phyloP scores from a whole-genome alignment of 495 filamentous ascomycete genomes.

The Aspergillus biplanus region DNA sequence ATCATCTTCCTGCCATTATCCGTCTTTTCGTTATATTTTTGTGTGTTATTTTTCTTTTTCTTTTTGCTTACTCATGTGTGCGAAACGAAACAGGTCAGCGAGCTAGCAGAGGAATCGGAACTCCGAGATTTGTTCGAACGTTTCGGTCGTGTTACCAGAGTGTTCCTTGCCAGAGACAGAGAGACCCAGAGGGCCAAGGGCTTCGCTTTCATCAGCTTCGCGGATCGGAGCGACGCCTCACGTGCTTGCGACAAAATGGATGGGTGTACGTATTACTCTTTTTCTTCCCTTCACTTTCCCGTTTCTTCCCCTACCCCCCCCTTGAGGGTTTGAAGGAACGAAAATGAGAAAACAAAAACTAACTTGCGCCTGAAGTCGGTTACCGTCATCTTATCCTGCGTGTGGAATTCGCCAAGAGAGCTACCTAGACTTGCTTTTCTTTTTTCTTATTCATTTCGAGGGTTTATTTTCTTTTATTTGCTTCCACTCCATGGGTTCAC shows the following conservation, averaged over 20 bases:
- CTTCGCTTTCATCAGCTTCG: conserved; percentile 97
- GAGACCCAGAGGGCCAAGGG: conserved; percentile 95
- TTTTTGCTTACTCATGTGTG: conserved; percentile 4
- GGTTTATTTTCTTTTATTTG: conserved; percentile 30
- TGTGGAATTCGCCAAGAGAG: conserved; percentile 90
- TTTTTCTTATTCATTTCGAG: conserved; percentile 29
- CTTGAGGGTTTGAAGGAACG: not conserved
- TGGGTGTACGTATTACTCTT: conserved; percentile 66
- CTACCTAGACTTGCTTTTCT: conserved; percentile 49
- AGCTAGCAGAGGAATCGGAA: conserved; percentile 94
- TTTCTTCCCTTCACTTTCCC: not conserved
- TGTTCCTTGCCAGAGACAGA: conserved; percentile 96
- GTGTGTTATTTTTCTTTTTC: conserved; percentile 18
- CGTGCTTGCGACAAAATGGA: conserved; percentile 97
- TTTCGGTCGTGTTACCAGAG: conserved; percentile 93
- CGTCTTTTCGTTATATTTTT: conserved; percentile 11
- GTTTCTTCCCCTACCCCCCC: not conserved
- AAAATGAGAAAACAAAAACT: conserved; percentile 8
- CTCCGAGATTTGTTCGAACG: conserved; percentile 97
- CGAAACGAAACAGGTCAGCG: conserved; percentile 68
- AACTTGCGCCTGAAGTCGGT: conserved; percentile 56
- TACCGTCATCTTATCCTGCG: conserved; percentile 88
- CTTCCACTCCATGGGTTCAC: conserved; percentile 25
- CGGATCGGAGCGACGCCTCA: conserved; percentile 83
- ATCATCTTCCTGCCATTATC: not conserved